These are phyloP conservation scores for Rhizopogon sp. DNA, from an alignment of 768 basidiomycete genomes.

Conservation along the genomic window DNA sequence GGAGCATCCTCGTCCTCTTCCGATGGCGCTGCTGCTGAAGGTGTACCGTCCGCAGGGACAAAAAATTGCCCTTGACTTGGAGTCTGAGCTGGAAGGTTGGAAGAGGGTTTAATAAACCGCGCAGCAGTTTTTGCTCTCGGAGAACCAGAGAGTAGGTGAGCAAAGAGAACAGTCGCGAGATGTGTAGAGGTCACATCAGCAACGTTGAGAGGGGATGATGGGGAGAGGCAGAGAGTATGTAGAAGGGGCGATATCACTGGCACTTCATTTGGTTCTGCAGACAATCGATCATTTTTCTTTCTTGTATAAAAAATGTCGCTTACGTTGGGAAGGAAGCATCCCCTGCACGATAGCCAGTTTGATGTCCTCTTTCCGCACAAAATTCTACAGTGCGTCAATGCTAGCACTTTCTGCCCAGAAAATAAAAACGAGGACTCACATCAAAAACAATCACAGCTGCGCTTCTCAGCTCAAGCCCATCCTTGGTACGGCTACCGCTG, in stretches of 20 bases:
- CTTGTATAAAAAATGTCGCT: not conserved
- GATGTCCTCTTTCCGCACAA: conserved; percentile 70
- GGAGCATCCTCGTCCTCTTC: conserved; percentile 51
- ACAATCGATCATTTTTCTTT: not conserved
- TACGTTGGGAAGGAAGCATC: conserved; percentile 62
- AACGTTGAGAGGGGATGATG: conserved; percentile 54
- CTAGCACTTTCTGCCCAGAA: not conserved
- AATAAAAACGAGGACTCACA: conserved; percentile 37
- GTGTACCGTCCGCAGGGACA: conserved; percentile 67
- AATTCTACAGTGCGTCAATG: conserved; percentile 44
- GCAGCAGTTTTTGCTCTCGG: conserved; percentile 59
- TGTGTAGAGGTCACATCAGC: conserved; percentile 60
- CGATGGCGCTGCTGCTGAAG: conserved; percentile 26
- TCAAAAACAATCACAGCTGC: conserved; percentile 82
- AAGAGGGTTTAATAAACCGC: conserved; percentile 55
- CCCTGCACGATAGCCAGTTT: conserved; percentile 63
- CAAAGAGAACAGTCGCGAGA: conserved; percentile 72
- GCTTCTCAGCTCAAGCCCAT: conserved; percentile 68
- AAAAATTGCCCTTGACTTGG: conserved; percentile 49
- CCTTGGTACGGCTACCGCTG: conserved; percentile 53
- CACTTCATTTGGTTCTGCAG: conserved; percentile 25
- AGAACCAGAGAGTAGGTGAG: conserved; percentile 71
- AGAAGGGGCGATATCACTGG: conserved; percentile 63
- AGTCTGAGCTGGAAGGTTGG: conserved; percentile 24
- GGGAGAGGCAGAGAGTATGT: conserved; percentile 59